Conservation (phyloP, 2,329 filamentous ascomycete species). For the Trichophyton simii region DNA sequence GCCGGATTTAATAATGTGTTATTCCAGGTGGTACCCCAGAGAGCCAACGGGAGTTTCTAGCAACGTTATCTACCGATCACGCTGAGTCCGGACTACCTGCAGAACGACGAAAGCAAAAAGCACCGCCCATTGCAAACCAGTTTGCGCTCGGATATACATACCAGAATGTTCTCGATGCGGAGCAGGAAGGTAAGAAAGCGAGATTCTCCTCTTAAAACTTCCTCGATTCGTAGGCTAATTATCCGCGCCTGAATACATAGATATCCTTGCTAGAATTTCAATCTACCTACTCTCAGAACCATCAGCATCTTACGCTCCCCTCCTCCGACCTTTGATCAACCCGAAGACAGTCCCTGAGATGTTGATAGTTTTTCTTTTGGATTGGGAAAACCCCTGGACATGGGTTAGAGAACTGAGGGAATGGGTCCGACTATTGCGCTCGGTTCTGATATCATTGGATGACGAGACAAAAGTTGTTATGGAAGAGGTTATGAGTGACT, state of each 20-base stretch:
- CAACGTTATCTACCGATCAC: conserved; percentile 38
- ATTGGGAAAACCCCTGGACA: conserved; percentile 87
- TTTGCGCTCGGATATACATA: conserved; percentile 92
- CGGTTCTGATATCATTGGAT: conserved; percentile 60
- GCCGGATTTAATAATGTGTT: not conserved
- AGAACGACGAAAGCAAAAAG: conserved; percentile 41
- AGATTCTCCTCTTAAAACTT: not conserved
- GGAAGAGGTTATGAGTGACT: conserved; percentile 71
- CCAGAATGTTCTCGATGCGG: conserved; percentile 83
- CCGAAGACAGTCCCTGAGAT: conserved; percentile 75
- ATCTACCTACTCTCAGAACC: conserved; percentile 80
- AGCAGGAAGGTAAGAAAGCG: conserved; percentile 62
- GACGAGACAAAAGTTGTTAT: conserved; percentile 67
- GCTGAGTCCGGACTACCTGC: conserved; percentile 30
- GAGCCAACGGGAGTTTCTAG: conserved; percentile 73
- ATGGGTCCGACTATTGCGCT: conserved; percentile 76
- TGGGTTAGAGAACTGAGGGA: conserved; percentile 82
- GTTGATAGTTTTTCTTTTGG: conserved; percentile 77
- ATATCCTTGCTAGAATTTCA: conserved; percentile 79
- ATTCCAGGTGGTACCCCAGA: conserved; percentile 63
- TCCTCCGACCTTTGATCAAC: conserved; percentile 73
- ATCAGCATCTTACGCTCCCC: conserved; percentile 66
- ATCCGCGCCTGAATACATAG: conserved; percentile 32
- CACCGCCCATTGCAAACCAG: conserved; percentile 74
- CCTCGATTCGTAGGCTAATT: not conserved